Evolutionary conservation across 345 rosid species (phyloP).

Genomic region (Populus tremula): DNA sequence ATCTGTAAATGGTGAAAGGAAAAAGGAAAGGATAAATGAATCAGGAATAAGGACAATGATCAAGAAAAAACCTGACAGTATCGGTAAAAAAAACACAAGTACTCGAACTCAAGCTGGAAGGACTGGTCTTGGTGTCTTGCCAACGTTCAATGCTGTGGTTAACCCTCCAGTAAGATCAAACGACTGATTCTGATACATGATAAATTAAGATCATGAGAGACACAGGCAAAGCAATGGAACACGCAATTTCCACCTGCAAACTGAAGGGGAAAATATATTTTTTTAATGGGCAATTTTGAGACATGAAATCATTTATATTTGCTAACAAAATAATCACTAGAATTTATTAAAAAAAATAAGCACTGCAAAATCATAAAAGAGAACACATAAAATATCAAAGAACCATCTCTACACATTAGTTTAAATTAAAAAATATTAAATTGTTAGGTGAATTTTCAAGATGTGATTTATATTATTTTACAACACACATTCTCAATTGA

Average conservation of each 20-base stretch:
- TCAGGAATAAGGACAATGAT: neutral
- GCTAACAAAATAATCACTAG: no score
- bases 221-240: conserved; percentile 1
- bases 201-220: neutral
- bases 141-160: neutral
- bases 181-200: neutral
- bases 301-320: no score
- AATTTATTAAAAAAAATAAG: no score
- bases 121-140: neutral
- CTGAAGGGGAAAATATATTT: no score
- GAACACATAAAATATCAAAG: no score
- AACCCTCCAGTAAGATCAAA: neutral
- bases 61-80: neutral
- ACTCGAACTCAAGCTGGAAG: neutral
- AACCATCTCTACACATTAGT: no score
- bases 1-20: neutral
- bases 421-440: no score
- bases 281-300: no score
- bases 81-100: neutral
- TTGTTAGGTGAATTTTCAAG: no score
- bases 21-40: neutral
- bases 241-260: neutral
- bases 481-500: no score
- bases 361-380: no score
- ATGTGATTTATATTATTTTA: no score